Base-by-base conservation (phyloP, 257 asterid genomes). In the Mentha longifolia region DNA sequence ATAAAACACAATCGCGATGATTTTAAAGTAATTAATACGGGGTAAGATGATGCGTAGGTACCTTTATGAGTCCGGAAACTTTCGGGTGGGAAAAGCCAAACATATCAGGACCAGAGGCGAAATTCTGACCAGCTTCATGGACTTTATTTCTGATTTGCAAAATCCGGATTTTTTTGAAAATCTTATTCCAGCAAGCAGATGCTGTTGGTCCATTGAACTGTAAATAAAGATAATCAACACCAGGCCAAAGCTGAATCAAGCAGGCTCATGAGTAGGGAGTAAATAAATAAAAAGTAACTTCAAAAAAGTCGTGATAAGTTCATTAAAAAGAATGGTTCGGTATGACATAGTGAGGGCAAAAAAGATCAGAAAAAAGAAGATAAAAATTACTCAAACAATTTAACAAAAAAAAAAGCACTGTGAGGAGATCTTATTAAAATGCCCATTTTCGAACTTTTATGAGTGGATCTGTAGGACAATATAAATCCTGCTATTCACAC, bases 131-230 rank as follows among this genome's bases (percentile, higher is more conserved):
- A 49, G 88, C 75, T 77, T 79, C 81, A 65, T 72, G 72, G 58
- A 79, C 85, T 30, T 79, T 69, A 74, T 76, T 77, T 51, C 80
- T 79, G 77, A 74, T 77, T 65, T 87, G 95, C 65, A 81, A 74
- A 80, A 67, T 80, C 86, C 78, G 84, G 65, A 90, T 84, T 77
- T 82, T 86, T 79, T 86, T 79, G 86, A 80, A 88, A 65, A 92
- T 91, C 78, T 86, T 88, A 68, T 80, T 88, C 98, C 98, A 90
- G 87, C 96, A 88, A 74, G 91, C 89, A 72, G 88, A 80, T 71
- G 98, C 97, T 65, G 89, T 90, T 20, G 91, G 66, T 68, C 98
- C 98, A 59, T 73, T 84, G 77, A 92, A 86, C 98, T 92, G 92
- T 49, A 74, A 75, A 77, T 39, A 11, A 66, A 80, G 65, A 58